Evolutionary conservation across 2,329 filamentous ascomycete genomes (phyloP).

Genomic region (Metarhizium anisopliae): DNA sequence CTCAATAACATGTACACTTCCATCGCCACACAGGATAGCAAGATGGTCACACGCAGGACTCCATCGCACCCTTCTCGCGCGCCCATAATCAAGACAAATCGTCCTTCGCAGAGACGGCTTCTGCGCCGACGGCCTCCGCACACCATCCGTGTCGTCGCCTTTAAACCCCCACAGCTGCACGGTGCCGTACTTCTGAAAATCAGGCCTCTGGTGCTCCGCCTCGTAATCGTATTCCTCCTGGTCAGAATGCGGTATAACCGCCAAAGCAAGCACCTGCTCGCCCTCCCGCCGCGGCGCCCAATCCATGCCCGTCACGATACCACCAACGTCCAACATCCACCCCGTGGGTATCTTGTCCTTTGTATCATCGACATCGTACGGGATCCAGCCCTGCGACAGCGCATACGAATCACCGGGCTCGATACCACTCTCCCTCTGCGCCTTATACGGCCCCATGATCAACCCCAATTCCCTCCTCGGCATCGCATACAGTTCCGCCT

Average conservation of each 20-base stretch:
- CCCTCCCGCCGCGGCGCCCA: conserved; percentile 36
- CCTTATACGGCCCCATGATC: conserved; percentile 22
- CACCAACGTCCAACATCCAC: conserved; percentile 47
- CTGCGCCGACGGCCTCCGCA: conserved; percentile 23
- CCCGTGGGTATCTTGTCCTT: conserved; percentile 25
- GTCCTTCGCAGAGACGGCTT: conserved; percentile 32
- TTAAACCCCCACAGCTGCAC: conserved; percentile 45
- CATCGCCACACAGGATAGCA: conserved; percentile 42
- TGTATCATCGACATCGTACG: conserved; percentile 16
- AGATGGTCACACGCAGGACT: conserved; percentile 29
- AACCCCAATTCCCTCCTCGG: conserved; percentile 20
- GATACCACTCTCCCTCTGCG: conserved; percentile 22
- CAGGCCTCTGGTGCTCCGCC: conserved; percentile 25
- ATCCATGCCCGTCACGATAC: conserved; percentile 41
- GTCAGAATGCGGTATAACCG: conserved; percentile 40
- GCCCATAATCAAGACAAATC: conserved; percentile 41
- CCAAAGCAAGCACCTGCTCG: conserved; percentile 42
- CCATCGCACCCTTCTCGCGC: conserved; percentile 43
- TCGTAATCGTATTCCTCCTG: conserved; percentile 34
- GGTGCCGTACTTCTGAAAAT: conserved; percentile 33
- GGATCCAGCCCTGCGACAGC: conserved; percentile 20
- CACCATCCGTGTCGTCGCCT: conserved; percentile 20
- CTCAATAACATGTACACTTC: conserved; percentile 39
- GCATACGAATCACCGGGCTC: conserved; percentile 16
- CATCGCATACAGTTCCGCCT: conserved; percentile 20